Conservation (phyloP, 805 yeast species). For the Tetrapisispora pingtungensis region DNA sequence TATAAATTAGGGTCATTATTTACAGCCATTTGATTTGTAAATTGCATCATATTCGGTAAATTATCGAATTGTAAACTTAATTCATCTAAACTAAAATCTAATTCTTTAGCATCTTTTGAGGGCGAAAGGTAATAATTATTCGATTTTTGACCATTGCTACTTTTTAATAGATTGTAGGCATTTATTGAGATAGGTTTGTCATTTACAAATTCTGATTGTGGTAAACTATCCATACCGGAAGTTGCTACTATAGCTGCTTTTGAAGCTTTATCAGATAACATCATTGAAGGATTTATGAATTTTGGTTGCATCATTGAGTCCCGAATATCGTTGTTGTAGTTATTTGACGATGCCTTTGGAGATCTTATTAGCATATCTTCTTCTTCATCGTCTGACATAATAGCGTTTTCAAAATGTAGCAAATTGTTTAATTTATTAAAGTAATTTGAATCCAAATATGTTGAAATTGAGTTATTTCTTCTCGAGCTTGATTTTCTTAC, state of each 20-base stretch:
- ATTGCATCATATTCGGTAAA: neutral
- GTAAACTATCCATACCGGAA: slow-evolving; percentile 10
- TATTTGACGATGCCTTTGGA: slow-evolving; percentile 3
- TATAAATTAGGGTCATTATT: slow-evolving; percentile 1
- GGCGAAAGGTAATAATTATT: neutral
- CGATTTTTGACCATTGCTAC: too few species aligned
- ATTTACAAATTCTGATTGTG: neutral
- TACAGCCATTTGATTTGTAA: neutral
- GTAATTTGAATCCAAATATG: neutral
- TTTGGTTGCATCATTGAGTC: slow-evolving; percentile 4
- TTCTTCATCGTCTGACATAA: slow-evolving; percentile 9
- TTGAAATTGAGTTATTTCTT: neutral
- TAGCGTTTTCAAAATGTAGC: slow-evolving; percentile 7
- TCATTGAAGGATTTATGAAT: slow-evolving; percentile 25
- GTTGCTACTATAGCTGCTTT: slow-evolving; percentile 21
- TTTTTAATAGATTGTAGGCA: neutral
- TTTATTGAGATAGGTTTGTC: too few species aligned
- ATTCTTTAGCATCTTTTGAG: neutral
- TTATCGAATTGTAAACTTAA: neutral
- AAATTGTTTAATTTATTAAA: neutral
- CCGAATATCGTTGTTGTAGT: neutral
- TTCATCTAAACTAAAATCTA: neutral
- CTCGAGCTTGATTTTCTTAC: neutral
- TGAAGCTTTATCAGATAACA: slow-evolving; percentile 21
- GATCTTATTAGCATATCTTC: slow-evolving; percentile 9